These are phyloP conservation scores for Botrytis cinerea DNA, from an alignment of 2,329 filamentous ascomycete species.

Conservation along the genomic window DNA sequence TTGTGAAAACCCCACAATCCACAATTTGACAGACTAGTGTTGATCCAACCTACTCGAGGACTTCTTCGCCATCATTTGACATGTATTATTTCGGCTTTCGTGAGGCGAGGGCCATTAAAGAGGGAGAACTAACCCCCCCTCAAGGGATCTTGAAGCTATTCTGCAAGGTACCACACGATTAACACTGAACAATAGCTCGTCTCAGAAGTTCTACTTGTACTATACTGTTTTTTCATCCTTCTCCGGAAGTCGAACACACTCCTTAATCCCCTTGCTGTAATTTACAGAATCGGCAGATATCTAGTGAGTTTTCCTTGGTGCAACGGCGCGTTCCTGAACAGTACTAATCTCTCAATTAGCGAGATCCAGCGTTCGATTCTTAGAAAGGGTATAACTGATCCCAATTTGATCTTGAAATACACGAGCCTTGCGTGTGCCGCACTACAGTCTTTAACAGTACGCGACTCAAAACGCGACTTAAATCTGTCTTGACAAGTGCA, in stretches of 20 bases:
- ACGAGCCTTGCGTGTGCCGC: constrained; percentile 27
- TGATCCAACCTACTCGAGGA: constrained; percentile 32
- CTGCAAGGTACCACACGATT: constrained; percentile 33
- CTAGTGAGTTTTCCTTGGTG: constrained; percentile 16
- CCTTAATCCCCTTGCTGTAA: constrained; percentile 21
- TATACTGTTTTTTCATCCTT: constrained; percentile 12
- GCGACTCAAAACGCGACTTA: constrained; percentile 33
- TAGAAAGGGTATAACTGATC: not conserved
- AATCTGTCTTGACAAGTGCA: constrained; percentile 29
- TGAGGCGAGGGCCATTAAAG: constrained; percentile 29
- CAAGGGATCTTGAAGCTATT: constrained; percentile 30
- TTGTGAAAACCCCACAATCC: constrained; percentile 30
- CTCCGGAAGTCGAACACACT: constrained; percentile 6
- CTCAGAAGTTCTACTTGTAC: constrained; percentile 18
- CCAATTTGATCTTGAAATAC: constrained; percentile 10
- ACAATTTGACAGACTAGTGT: constrained; percentile 25
- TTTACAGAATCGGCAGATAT: constrained; percentile 4
- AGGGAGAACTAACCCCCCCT: constrained; percentile 27
- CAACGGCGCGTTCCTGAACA: constrained; percentile 2
- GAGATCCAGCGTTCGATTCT: not conserved
- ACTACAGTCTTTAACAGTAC: constrained; percentile 18
- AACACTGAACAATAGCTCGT: constrained; percentile 23
- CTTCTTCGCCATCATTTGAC: constrained; percentile 24
- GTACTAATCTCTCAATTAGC: constrained; percentile 6
- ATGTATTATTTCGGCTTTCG: constrained; percentile 20